phyloP scores from a whole-genome alignment of 2,329 filamentous ascomycete species.

The Tolypocladium paradoxum region DNA sequence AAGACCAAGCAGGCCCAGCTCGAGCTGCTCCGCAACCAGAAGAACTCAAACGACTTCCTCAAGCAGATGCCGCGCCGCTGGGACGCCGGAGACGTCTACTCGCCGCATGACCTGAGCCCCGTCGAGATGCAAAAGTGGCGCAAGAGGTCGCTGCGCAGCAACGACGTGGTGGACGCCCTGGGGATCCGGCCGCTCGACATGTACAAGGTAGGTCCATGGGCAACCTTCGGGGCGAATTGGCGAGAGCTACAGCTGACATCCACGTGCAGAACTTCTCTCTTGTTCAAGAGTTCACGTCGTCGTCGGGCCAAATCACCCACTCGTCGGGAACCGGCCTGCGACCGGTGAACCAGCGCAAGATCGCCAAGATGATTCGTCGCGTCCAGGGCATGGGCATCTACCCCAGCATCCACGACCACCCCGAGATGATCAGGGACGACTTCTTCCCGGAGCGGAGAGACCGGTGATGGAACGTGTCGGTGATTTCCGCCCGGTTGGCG shows the following conservation, averaged over 20 bases:
- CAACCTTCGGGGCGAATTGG: not conserved
- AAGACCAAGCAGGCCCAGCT: slow-evolving; percentile 21
- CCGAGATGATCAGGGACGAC: slow-evolving; percentile 55
- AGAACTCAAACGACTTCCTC: slow-evolving; percentile 41
- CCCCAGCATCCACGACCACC: slow-evolving; percentile 83
- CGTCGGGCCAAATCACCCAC: slow-evolving; percentile 76
- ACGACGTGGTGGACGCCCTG: slow-evolving; percentile 70
- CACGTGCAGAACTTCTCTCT: slow-evolving; percentile 72
- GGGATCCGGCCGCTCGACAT: slow-evolving; percentile 71
- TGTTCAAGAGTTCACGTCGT: slow-evolving; percentile 78
- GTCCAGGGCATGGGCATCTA: slow-evolving; percentile 84
- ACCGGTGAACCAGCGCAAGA: slow-evolving; percentile 81
- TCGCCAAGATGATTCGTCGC: slow-evolving; percentile 85
- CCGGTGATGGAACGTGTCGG: not conserved
- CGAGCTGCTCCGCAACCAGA: slow-evolving; percentile 26
- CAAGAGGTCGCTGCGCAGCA: slow-evolving; percentile 41
- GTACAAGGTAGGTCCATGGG: slow-evolving; percentile 59
- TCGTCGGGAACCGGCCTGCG: slow-evolving; percentile 66
- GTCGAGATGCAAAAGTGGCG: slow-evolving; percentile 76
- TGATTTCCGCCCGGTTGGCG: not conserved
- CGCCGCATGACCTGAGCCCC: slow-evolving; percentile 74
- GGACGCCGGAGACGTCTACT: slow-evolving; percentile 73
- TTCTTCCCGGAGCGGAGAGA: slow-evolving; percentile 17
- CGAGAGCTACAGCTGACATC: not conserved
- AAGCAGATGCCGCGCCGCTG: slow-evolving; percentile 60